Base-by-base conservation (phyloP, 495 filamentous ascomycete species). In the Tuber borchii region DNA sequence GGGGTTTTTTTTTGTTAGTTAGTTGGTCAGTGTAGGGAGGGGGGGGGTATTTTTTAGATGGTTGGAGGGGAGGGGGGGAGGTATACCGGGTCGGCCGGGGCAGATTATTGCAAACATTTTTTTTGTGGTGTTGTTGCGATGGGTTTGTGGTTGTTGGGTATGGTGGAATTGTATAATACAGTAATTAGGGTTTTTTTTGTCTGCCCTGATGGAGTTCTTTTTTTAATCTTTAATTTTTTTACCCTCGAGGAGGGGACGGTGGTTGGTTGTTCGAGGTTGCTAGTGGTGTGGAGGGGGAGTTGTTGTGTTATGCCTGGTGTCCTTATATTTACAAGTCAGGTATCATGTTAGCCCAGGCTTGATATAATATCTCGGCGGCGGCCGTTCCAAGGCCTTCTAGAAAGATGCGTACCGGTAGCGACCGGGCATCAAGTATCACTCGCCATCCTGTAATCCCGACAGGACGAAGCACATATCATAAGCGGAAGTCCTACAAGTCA, bases 11-110 rank as follows among this genome's bases (percentile, higher is more conserved):
- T 70, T 71, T 40, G 42, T 37, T 20, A 9, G 34, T 34, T 3
- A 6, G 6, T 37, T 37, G 34, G 34, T n/a, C n/a, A n/a, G n/a
- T n/a, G n/a, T n/a, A 70, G 19, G 83, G 40, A 14, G 73, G 42
- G 2, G 75, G 40, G 78, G 68, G 0, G n/a, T n/a, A n/a, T n/a
- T n/a, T n/a, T n/a, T n/a, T n/a, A n/a, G n/a, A n/a, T n/a, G n/a
- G n/a, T n/a, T 74, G 40, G 82, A 70, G 19, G 83, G 40, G 17
- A 73, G 42, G 2, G 75, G 40, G 78, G 68, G 0, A 86, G 85
- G 76, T 87, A 86, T 79, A 84, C 83, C 83, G 3, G 80, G 69
- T 22, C 80, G 83, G 26, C 83, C 83, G 42, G 83, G 83, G 70
- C 81, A 84, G 40, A 84, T 84, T 45, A 77, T 78, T 44, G 83